Conservation (phyloP, 73 alveolate species). For the Paramecium biaurelia region DNA sequence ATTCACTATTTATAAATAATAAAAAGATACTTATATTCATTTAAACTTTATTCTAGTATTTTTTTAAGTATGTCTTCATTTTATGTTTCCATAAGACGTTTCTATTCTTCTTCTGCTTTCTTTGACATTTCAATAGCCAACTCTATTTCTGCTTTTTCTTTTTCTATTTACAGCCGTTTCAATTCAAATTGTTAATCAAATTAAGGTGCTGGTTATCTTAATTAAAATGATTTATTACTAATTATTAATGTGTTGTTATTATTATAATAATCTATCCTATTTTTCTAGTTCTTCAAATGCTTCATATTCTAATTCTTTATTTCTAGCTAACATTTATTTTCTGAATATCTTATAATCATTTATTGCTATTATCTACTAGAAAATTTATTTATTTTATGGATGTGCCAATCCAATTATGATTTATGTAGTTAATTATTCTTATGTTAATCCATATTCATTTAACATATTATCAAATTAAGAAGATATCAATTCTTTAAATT, state of each 20-base stretch:
- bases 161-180: neutral
- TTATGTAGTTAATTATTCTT: conserved; percentile 8
- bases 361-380: conserved; percentile 64
- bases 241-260: neutral
- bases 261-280: neutral
- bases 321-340: conserved; percentile 71
- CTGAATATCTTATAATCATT: conserved; percentile 72
- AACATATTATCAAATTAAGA: conserved; percentile 71
- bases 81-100: neutral
- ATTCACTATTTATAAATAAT: neutral
- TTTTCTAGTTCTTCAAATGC: neutral
- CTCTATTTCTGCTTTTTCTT: neutral
- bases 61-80: neutral
- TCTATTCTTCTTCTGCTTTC: conserved; percentile 47
- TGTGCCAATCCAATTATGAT: conserved; percentile 25
- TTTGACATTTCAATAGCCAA: conserved; percentile 10
- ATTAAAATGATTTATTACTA: neutral
- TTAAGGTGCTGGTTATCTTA: neutral
- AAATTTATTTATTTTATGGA: conserved; percentile 62
- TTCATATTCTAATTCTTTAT: neutral
- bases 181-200: neutral
- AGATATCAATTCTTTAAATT: conserved; percentile 80
- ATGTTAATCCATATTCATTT: conserved; percentile 77
- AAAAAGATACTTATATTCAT: neutral
- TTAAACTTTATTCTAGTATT: neutral